Base-by-base conservation (phyloP, 2,329 filamentous ascomycete genomes). In the Sclerotinia spermophila region DNA sequence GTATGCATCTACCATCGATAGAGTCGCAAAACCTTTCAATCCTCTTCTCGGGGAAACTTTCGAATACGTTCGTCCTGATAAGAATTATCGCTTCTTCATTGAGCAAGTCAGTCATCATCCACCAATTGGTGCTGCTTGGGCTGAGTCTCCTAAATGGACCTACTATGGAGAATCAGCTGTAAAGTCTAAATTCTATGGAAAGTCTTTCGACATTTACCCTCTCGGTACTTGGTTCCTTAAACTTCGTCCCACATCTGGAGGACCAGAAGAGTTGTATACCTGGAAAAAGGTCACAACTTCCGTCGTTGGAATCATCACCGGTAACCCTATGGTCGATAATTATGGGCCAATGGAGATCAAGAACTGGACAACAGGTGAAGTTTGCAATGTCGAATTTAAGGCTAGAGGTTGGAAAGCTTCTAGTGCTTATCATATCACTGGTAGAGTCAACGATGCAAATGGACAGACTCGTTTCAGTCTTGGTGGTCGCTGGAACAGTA, bases 261-360 rank as follows among this genome's bases (percentile, higher is more conserved):
- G 89, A 15, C 90, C 91, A 76, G 90, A 92, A 74, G 96, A 99
- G 76, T 84, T 97, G 2, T 99, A 97, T 81, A 97, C 95, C 0
- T 99, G 96, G 96, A 98, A 97, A 82, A 99, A 99, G 83, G 94
- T 97, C 27, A 98, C 94, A 0, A 96, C 94, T 1, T 96, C 94
- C 2, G 96, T 99, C n/a, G 90, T 98, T 72, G 96, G 96, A 71
- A 99, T 99, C 81, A 97, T 99, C 77, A 98, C 95, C 0, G 96
- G 96, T 62, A 97, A 93, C 76, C 96, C 96, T 0, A 92, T 92
- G 0, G 92, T 99, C n/a, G 96, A 99, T 82, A 97, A 99, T 81
- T 98, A 98, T 79, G 96, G 96, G 1, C 86, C 90, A 0, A 98
- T 99, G 93, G 94, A 97, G 79, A 90, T 99, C 81, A 97, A 94